A percentile compares a stretch with the other conserved stretches of the same genome.
phyloP scores from a whole-genome alignment of 768 basidiomycete genomes.

The Russula compacta region DNA sequence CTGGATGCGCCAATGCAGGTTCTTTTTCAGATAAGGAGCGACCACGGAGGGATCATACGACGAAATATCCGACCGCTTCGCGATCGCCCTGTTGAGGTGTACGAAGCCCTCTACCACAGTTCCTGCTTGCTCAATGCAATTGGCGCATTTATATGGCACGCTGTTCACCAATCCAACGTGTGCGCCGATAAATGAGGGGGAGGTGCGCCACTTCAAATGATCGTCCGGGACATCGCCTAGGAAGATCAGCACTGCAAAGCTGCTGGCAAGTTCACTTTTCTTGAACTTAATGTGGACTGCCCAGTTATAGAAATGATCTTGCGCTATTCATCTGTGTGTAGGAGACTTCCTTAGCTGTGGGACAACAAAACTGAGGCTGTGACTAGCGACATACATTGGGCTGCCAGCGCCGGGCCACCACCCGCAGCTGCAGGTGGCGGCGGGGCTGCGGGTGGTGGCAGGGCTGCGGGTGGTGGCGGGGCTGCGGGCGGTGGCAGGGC shows the following conservation, averaged over 20 bases:
- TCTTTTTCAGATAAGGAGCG: neutral
- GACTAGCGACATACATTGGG: neutral
- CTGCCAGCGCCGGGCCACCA: neutral
- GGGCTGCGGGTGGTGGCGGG: too few relatives aligned
- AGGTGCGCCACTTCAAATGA: constrained; percentile 29
- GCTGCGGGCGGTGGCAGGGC: too few relatives aligned
- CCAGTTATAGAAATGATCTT: too few relatives aligned
- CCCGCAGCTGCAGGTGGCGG: too few relatives aligned
- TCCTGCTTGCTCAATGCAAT: neutral
- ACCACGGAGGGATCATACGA: neutral
- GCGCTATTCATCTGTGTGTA: too few relatives aligned
- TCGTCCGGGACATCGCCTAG: constrained; percentile 34
- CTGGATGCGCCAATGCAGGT: neutral
- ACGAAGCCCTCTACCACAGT: neutral
- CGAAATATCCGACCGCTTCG: neutral
- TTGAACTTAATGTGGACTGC: neutral
- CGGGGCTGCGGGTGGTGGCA: too few relatives aligned
- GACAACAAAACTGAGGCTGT: neutral
- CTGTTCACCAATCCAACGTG: neutral
- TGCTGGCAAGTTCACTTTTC: constrained; percentile 34
- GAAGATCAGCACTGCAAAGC: constrained; percentile 39
- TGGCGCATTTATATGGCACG: neutral
- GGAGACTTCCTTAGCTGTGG: constrained; percentile 24
- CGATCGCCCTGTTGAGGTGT: neutral
- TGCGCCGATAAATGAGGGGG: constrained; percentile 24